Percentiles rank a stretch among this genome's conserved stretches.
These are phyloP conservation scores for Flaveria robusta DNA, from an alignment of 129 eudicot genomes.

Conservation along the genomic window DNA sequence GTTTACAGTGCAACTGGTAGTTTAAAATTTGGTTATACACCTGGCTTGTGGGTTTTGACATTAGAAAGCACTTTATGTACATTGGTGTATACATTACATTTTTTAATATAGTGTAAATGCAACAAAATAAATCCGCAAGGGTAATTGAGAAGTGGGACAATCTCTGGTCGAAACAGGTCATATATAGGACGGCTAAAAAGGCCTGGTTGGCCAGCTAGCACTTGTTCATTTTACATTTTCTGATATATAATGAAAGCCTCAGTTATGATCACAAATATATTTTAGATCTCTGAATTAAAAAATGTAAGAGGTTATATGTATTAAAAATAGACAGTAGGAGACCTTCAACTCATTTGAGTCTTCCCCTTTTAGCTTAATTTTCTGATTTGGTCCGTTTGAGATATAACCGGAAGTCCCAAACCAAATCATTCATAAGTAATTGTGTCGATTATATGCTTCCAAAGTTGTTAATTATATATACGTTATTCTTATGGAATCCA, in stretches of 20 bases:
- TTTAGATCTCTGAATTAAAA: neutral
- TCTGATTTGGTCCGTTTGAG: neutral
- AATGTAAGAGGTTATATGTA: neutral
- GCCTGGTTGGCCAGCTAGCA: neutral
- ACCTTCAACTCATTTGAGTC: neutral
- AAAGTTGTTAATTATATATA: neutral
- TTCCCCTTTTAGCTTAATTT: neutral
- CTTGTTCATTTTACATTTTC: neutral
- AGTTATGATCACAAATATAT: neutral
- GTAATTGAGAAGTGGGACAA: neutral
- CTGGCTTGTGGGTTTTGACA: conserved; percentile 12
- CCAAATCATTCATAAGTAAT: neutral
- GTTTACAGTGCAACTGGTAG: neutral
- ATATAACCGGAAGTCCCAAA: neutral
- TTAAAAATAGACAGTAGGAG: neutral
- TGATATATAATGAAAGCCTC: too few species aligned
- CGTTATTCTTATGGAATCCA: conserved; percentile 18
- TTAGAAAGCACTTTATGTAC: neutral
- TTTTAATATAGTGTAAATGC: neutral
- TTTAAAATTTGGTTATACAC: conserved; percentile 2
- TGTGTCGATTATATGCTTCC: neutral
- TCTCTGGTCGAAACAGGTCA: neutral
- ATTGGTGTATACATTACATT: neutral
- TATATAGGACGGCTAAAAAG: neutral
- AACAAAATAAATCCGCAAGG: neutral